Evolutionary conservation across 495 filamentous ascomycete genomes (phyloP).

Genomic region (Annulohypoxylon bovei): DNA sequence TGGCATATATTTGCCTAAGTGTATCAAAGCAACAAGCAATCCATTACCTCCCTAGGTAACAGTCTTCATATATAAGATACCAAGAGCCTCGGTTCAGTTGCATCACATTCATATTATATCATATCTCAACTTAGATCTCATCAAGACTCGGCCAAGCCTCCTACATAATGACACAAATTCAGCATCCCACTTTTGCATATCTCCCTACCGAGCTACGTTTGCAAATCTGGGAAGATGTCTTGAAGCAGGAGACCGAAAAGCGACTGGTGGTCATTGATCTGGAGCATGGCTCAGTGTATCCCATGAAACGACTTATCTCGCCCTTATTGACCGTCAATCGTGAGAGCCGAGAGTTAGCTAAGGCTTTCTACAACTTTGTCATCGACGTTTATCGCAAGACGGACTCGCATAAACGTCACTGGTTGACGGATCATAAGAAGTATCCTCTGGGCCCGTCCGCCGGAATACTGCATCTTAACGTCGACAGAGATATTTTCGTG

Average conservation of each 20-base stretch:
- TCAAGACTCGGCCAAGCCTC: background rate
- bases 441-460: background rate
- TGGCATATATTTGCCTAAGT: background rate
- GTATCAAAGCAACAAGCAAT: background rate
- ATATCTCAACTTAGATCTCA: background rate
- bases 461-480: background rate
- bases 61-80: background rate
- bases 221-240: constrained; percentile 5
- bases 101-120: background rate
- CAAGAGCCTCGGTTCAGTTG: background rate
- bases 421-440: no score
- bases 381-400: background rate
- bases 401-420: no score
- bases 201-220: constrained; percentile 14
- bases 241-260: background rate
- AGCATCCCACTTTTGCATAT: background rate
- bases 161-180: constrained; percentile 15
- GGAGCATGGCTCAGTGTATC: background rate
- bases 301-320: constrained; percentile 6
- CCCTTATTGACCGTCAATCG: constrained; percentile 10
- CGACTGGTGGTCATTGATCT: background rate
- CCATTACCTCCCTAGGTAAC: background rate
- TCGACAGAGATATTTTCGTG: constrained; percentile 1
- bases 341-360: constrained; percentile 22
- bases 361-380: constrained; percentile 17